Evolutionary conservation across 306 rosid genomes (phyloP), one percentile per base, ranked within the genome.

Genomic region (Pachyrhizus erosus): DNA sequence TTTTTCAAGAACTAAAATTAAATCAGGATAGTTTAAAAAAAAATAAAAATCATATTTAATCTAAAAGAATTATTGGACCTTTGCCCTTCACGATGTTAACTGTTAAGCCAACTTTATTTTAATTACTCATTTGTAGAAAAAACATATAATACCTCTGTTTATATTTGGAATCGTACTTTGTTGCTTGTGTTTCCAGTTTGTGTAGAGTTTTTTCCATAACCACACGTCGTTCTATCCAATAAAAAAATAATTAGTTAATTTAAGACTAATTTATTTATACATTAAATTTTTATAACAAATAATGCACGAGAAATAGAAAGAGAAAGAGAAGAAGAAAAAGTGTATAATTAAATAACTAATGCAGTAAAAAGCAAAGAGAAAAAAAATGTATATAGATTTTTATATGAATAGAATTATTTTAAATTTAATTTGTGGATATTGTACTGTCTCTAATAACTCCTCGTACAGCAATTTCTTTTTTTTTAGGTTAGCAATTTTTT

Each of bases 1-100:
- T n/a, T n/a, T n/a, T n/a, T n/a, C n/a, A n/a, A n/a, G n/a, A n/a
- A n/a, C n/a, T n/a, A n/a, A n/a, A n/a, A n/a, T n/a, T n/a, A n/a
- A n/a, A n/a, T n/a, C n/a, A n/a, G n/a, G n/a, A n/a, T n/a, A n/a
- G n/a, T n/a, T n/a, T n/a, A n/a, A n/a, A n/a, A n/a, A n/a, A n/a
- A n/a, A n/a, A n/a, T n/a, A n/a, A n/a, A n/a, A n/a, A n/a, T n/a
- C n/a, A n/a, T n/a, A n/a, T n/a, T n/a, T n/a, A n/a, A n/a, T n/a
- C n/a, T n/a, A n/a, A n/a, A 37, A 43, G 10, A 62, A 78, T 40
- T 13, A 73, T 65, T 64, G 29, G 55, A 62, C 70, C 71, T 37
- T 64, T 64, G 0, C n/a, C 29, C 0, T 60, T 40, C 49, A 43
- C 42, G 0, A 7, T 43, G 10, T 18, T 29, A 20, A 49, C 1